Base-by-base conservation (phyloP, 306 rosid species). In the Quercus agrifolia region DNA sequence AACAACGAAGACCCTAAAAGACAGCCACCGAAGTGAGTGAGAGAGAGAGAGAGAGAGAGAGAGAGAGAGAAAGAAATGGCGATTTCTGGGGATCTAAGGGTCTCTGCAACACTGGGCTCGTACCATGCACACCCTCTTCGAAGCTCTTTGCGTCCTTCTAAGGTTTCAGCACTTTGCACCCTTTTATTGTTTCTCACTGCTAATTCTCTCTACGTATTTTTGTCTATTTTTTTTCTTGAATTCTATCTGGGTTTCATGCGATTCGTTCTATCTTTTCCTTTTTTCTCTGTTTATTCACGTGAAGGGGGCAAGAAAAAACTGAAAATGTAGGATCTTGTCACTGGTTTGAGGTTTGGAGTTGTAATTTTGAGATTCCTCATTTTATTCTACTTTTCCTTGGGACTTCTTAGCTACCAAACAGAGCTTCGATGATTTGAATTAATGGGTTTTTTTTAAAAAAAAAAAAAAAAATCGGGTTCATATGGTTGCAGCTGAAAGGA, bases 81-180 rank as follows among this genome's bases (percentile, higher is more conserved):
- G 79, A 80, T 88, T 81, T 80, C 85, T 44, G 92, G 97, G 80
- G 90, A 90, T 81, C 86, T 92, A 49, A 91, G 92, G 57, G 92
- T 92, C 78, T 89, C 95, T 11, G 91, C 92, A 6, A 82, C 94
- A 25, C 83, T 91, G 82, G 89, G 85, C 70, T 94, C 92, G 69
- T 78, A 83, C 80, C 85, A 85, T 71, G 61, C 89, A n/a, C 78
- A 76, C 78, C 82, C 88, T 38, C 70, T 82, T 74, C 91, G 87
- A 76, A 69, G 79, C 61, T 86, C 90, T 64, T 74, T 82, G 44
- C 88, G 86, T 55, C 84, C 86, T 62, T 74, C 90, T 1, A 95
- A 92, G 99, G 99, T 95, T 51, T 62, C 63, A 15, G 35, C 27
- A 70, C 38, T 79, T 49, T 49, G 54, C 30, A 68, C 66, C 19